Conservation (phyloP, 164 flowering plant genomes). For the Litsea cubeba region DNA sequence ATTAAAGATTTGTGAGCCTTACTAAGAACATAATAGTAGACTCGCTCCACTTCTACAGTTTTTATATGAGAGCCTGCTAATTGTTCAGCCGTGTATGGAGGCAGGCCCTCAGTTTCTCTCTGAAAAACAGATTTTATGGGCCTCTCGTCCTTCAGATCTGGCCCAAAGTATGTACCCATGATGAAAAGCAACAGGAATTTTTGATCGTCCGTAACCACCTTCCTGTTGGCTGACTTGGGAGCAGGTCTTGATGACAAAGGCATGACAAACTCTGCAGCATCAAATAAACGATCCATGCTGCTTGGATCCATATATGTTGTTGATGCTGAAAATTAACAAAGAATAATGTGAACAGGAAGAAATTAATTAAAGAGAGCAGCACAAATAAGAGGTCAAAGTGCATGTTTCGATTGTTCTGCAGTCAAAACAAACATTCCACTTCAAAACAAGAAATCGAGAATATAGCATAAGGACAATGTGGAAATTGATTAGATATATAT, state of each 20-base stretch:
- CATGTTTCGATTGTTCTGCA: no score
- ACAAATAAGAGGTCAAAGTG: no score
- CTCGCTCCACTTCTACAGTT: conserved; percentile 30
- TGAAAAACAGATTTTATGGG: conserved; percentile 43
- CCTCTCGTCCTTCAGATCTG: conserved; percentile 35
- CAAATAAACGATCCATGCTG: conserved; percentile 14
- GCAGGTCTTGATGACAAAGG: not conserved
- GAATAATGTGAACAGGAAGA: no score
- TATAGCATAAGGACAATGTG: no score
- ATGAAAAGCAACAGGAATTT: conserved; percentile 47
- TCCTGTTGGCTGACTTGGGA: not conserved
- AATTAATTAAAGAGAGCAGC: no score
- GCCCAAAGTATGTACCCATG: conserved; percentile 60
- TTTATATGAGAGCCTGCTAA: conserved; percentile 39
- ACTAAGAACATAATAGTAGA: conserved; percentile 39
- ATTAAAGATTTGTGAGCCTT: conserved; percentile 36
- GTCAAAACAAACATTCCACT: no score
- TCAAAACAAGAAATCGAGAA: no score
- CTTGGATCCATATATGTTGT: not conserved
- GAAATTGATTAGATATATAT: no score
- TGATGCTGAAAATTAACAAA: no score
- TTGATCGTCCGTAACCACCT: conserved; percentile 34
- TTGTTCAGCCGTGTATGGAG: conserved; percentile 32
- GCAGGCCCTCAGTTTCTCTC: conserved; percentile 40
- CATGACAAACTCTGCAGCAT: conserved; percentile 13